A percentile compares a stretch with the other conserved stretches of the same genome.
These are phyloP conservation scores for Raffaelea arxii DNA, from an alignment of 2,329 filamentous ascomycete species.

Conservation along the genomic window DNA sequence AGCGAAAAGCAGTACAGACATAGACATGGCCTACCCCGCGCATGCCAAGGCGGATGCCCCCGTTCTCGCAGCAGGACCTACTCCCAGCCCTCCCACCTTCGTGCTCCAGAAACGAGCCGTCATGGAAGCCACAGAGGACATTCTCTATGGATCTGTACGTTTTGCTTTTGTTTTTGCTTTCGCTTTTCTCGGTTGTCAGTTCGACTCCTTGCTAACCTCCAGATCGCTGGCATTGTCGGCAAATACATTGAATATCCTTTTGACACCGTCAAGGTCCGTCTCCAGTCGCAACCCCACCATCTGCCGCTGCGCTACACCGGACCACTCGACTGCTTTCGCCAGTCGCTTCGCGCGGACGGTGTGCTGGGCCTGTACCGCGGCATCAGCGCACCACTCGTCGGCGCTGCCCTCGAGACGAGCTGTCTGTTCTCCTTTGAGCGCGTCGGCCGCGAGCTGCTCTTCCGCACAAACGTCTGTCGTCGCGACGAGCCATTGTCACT, in stretches of 20 bases:
- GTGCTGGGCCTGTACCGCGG: slow-evolving; percentile 77
- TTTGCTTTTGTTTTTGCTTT: neutral
- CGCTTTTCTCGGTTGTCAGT: no score
- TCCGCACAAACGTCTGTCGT: slow-evolving; percentile 36
- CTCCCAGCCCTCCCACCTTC: no score
- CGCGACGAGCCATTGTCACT: slow-evolving; percentile 58
- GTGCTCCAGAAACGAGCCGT: no score
- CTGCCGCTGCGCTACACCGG: slow-evolving; percentile 74
- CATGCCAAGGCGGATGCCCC: neutral
- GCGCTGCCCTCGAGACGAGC: slow-evolving; percentile 86
- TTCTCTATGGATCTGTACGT: slow-evolving; percentile 76
- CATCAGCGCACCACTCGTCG: slow-evolving; percentile 81
- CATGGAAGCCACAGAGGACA: slow-evolving; percentile 70
- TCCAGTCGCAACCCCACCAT: slow-evolving; percentile 88
- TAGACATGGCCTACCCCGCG: slow-evolving; percentile 3
- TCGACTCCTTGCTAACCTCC: slow-evolving; percentile 7
- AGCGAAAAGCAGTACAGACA: no score
- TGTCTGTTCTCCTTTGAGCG: slow-evolving; percentile 89
- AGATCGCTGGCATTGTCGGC: slow-evolving; percentile 77
- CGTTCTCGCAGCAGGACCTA: neutral
- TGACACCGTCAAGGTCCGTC: slow-evolving; percentile 93
- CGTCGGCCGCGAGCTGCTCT: slow-evolving; percentile 58
- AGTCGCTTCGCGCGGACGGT: slow-evolving; percentile 75
- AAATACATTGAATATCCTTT: slow-evolving; percentile 99
- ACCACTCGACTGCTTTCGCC: slow-evolving; percentile 85